Base-by-base conservation (phyloP, 2,329 filamentous ascomycete genomes). In the Aspergillus quadrilineatus region DNA sequence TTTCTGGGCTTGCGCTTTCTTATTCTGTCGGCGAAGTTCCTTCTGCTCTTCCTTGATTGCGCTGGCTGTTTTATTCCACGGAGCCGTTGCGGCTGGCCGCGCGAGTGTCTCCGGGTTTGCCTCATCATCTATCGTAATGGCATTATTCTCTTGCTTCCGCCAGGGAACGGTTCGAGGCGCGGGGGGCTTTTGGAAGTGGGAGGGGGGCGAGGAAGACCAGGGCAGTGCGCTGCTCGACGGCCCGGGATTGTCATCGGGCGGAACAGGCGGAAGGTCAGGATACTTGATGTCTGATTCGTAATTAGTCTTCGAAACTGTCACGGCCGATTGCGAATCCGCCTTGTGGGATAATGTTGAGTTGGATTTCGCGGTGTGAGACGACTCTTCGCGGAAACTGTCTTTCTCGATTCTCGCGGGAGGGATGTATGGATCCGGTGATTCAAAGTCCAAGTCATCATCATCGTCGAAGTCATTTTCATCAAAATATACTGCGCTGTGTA, bases 381-480 rank as follows among this genome's bases (percentile, higher is more conserved):
- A 55, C 32, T 41, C 8, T 14, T 32, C 46, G 17, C 50, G 53
- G 17, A 44, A 45, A 22, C 50, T 56, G 4, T 60, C 45, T n/a
- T 42, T 48, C 34, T 55, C 52, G n/a, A 60, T 53, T 41, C 56
- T 61, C 7, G 57, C 53, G 12, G 65, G 66, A 9, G 65, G 64
- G 26, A 61, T 63, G 39, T 66, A 65, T 22, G 66, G 69, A 53
- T 67, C 71, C 5, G 64, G 73, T 52, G 63, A 67, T 55, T 69
- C 68, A 14, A 71, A 64, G 59, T 90, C 89, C 26, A 96, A 78
- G 54, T 91, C 84, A 17, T 87, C 82, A 64, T 96, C 92, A 68
- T 93, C 89, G 65, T 91, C 90, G 63, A 96, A 94, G 68, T 96
- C 92, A 64, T 93, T 87, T 60, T 92, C 89, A 58, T 86, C 84